Evolutionary conservation across 148 eudicot species (phyloP).

Genomic region (Rhododendron ovatum): DNA sequence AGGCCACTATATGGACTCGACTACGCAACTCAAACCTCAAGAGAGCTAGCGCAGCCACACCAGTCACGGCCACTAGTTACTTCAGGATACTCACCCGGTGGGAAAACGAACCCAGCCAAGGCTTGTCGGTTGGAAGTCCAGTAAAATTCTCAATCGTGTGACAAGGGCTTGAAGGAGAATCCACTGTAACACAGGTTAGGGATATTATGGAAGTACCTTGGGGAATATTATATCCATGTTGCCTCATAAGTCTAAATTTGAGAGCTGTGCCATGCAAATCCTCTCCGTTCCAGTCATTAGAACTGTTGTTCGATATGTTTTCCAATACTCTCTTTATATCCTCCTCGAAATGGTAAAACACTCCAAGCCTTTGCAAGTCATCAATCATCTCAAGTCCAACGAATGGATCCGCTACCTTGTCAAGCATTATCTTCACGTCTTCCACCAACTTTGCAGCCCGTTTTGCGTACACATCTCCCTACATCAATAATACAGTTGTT

Average conservation of each 20-base stretch:
- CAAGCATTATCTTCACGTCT: background rate
- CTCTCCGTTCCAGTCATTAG: background rate
- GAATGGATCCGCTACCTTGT: background rate
- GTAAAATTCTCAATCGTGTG: no score
- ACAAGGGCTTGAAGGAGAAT: no score
- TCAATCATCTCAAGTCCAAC: conserved; percentile 20
- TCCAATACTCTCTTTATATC: conserved; percentile 15
- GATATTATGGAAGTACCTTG: conserved; percentile 15
- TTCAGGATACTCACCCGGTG: no score
- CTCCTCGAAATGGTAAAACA: conserved; percentile 19
- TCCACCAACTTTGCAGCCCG: background rate
- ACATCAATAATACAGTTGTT: no score
- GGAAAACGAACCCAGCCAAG: no score
- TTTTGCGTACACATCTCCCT: background rate
- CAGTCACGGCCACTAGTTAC: no score
- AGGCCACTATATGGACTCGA: no score
- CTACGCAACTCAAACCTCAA: no score
- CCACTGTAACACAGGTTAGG: no score
- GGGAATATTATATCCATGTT: background rate
- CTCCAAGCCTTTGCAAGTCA: conserved; percentile 22
- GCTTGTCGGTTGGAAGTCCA: no score
- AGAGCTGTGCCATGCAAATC: conserved; percentile 20
- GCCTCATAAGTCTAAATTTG: background rate
- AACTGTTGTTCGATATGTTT: background rate
- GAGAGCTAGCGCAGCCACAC: no score